Base-by-base conservation (phyloP, 306 rosid species). In the Prosopis cineraria region DNA sequence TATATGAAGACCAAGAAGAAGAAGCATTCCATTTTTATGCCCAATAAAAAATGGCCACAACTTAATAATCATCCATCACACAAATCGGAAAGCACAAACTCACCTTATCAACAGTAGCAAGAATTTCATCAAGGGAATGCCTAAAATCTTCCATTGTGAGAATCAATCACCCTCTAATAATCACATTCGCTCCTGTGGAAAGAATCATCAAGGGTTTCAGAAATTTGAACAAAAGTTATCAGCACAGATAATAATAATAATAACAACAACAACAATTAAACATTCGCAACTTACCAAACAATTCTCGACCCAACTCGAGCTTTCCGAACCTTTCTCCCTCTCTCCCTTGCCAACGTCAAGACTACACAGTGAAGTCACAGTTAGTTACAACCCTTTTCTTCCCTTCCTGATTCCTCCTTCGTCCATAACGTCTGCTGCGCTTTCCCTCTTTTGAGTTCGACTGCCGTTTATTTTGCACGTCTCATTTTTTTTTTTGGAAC, bases 61-160 rank as follows among this genome's bases (percentile, higher is more conserved):
- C 24, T 52, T 10, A 19, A n/a, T 53, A 50, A 45, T 64, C 36
- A 60, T 30, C 22, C 55, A 71, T 47, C 43, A 20, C 29, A 37
- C 9, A 43, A 78, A 63, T 70, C 50, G 70, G 47, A 34, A 59
- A 55, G 67, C 47, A 9, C 33, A 10, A 68, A 31, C 82, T 66
- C 45, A 92, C 93, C 89, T 75, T 75, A 29, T 84, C 80, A 59
- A 92, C 85, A 58, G 53, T 78, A 20, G 65, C 20, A 40, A 45
- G 70, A 40, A 85, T 78, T 80, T 78, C 86, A 72, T 70, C 22
- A 22, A 88, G 37, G 27, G 78, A 68, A 29, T 1, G 22, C 70
- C 65, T 41, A 70, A 81, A 72, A n/a, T 65, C 70, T 72, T 84
- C 82, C 47, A 73, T 66, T 22, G 72, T 12, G 36, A 13, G 16